Percentiles rank a stretch among this genome's conserved stretches.
These are phyloP conservation scores for Raphanus hybrid DNA, from an alignment of 441 rosid genomes.

Conservation along the genomic window DNA sequence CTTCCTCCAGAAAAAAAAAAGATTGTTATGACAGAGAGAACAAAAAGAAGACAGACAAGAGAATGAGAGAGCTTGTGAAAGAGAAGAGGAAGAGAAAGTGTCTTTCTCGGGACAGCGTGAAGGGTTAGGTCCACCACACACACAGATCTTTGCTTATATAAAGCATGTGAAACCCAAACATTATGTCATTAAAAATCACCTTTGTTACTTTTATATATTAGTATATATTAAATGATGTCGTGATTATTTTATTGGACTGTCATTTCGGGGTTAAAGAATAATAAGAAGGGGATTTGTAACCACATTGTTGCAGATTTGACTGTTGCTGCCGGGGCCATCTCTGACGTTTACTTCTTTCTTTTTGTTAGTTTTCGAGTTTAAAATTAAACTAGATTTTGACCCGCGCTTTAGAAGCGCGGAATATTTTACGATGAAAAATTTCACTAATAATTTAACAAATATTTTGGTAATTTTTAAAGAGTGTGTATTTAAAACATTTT, in stretches of 20 bases:
- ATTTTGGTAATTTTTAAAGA: too few species aligned
- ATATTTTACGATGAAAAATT: too few species aligned
- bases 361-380: slow-evolving; percentile 20
- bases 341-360: slow-evolving; percentile 28
- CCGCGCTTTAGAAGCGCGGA: too few species aligned
- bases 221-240: slow-evolving; percentile 6
- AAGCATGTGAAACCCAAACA: slow-evolving; percentile 36
- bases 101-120: slow-evolving; percentile 44
- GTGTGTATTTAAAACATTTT: too few species aligned
- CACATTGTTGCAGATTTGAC: slow-evolving; percentile 32
- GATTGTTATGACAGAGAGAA: slow-evolving; percentile 7
- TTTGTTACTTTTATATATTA: neutral
- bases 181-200: slow-evolving; percentile 13
- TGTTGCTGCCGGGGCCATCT: slow-evolving; percentile 32
- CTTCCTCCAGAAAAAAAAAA: neutral
- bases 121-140: slow-evolving; percentile 45
- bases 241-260: slow-evolving; percentile 31
- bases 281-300: slow-evolving; percentile 16
- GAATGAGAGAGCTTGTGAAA: slow-evolving; percentile 22
- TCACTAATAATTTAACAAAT: too few species aligned
- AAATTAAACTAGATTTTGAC: too few species aligned
- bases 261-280: slow-evolving; percentile 31
- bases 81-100: slow-evolving; percentile 24
- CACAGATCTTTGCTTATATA: slow-evolving; percentile 38
- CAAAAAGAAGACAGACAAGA: slow-evolving; percentile 17